Conservation (phyloP, 116 monocot species). For the Phalaenopsis hybrid region DNA sequence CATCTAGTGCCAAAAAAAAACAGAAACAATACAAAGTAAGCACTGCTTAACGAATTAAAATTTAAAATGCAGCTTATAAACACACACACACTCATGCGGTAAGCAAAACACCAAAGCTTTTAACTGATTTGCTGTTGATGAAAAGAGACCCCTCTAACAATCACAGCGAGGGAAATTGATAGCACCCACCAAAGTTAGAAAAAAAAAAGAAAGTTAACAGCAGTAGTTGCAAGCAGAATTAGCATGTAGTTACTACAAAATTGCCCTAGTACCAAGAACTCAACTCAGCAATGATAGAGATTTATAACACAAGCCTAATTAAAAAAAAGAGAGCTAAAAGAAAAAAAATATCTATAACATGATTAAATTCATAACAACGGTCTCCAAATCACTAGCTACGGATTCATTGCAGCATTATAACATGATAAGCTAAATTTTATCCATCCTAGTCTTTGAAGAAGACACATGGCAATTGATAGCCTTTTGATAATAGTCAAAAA, state of each 20-base stretch:
- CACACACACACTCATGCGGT: too few relatives aligned
- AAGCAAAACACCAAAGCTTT: not conserved
- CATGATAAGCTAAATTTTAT: not conserved
- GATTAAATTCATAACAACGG: not conserved
- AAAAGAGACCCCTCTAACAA: not conserved
- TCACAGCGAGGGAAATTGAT: not conserved
- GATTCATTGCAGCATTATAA: not conserved
- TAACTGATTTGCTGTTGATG: not conserved
- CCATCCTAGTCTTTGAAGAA: not conserved
- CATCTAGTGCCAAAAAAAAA: conserved; percentile 1
- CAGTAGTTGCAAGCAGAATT: not conserved
- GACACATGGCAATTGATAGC: not conserved
- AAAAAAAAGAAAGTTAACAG: not conserved
- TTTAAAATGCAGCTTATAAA: too few relatives aligned
- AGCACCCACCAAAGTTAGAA: not conserved
- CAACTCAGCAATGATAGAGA: not conserved
- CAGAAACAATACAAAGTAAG: not conserved
- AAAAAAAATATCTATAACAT: not conserved
- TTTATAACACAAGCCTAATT: too few relatives aligned
- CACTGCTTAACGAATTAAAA: not conserved
- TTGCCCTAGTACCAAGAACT: not conserved
- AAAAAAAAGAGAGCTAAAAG: too few relatives aligned
- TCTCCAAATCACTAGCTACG: not conserved
- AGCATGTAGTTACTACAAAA: not conserved
- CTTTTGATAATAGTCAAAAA: not conserved